These are phyloP conservation scores for Rhododendron griersonianum DNA, from an alignment of 148 eudicot species.

Conservation along the genomic window DNA sequence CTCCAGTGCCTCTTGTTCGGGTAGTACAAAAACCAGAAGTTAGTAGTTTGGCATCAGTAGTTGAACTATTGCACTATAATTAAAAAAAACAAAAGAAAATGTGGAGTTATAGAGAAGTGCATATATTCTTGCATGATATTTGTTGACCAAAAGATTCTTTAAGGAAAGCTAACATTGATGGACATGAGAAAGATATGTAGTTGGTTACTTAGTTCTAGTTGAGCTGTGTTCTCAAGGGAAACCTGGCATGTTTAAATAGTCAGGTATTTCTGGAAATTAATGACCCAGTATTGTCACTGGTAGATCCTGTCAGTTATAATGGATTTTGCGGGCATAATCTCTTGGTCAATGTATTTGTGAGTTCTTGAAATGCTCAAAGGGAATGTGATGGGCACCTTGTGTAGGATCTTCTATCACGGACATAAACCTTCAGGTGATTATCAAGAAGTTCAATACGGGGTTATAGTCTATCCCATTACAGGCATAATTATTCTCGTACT, in stretches of 20 bases:
- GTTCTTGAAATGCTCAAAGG: neutral
- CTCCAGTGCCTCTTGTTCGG: neutral
- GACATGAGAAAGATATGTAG: neutral
- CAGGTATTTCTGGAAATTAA: neutral
- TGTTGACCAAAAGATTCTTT: neutral
- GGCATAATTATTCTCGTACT: neutral
- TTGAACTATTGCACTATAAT: neutral
- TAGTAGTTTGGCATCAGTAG: neutral
- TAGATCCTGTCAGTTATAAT: neutral
- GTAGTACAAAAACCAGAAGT: neutral
- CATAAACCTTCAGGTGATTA: neutral
- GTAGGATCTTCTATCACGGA: neutral
- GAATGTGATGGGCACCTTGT: conserved; percentile 1
- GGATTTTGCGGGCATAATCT: neutral
- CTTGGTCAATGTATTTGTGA: neutral
- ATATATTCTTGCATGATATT: neutral
- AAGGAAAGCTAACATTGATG: neutral
- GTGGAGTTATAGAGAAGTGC: neutral
- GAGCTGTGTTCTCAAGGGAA: neutral
- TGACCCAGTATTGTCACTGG: neutral
- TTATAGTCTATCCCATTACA: neutral
- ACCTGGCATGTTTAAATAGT: neutral
- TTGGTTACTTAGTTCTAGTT: neutral
- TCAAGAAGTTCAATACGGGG: neutral
- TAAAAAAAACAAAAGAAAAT: neutral